Conservation (phyloP, 2,329 filamentous ascomycete genomes). For the Parastagonospora nodorum region DNA sequence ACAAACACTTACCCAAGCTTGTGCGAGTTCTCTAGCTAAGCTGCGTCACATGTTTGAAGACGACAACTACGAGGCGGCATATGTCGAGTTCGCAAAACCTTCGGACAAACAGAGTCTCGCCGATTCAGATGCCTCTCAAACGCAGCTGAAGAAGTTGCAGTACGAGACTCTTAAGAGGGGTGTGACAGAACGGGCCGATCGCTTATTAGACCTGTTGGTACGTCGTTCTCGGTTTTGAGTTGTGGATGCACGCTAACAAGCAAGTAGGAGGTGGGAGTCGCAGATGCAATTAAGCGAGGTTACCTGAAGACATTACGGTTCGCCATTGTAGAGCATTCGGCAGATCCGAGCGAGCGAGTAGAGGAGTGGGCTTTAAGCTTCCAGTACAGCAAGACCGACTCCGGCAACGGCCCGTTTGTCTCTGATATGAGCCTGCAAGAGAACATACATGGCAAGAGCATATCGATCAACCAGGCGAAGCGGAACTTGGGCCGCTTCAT, state of each 20-base stretch:
- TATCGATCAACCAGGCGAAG: not conserved
- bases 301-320: constrained; percentile 54
- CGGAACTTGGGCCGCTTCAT: not conserved
- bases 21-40: not conserved
- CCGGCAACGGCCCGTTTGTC: not conserved
- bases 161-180: constrained; percentile 4
- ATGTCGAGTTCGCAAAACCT: not conserved
- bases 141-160: not conserved
- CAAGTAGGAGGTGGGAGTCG: constrained; percentile 54
- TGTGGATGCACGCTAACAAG: not conserved
- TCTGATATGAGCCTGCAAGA: not conserved
- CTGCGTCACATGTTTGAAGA: not conserved
- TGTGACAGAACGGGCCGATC: constrained; percentile 2
- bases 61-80: not conserved
- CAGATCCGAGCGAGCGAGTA: constrained; percentile 47
- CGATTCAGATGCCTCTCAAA: no score
- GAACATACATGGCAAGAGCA: not conserved
- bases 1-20: not conserved
- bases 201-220: constrained; percentile 4
- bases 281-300: constrained; percentile 50
- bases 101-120: no score
- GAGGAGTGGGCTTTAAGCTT: constrained; percentile 59
- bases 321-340: constrained; percentile 50
- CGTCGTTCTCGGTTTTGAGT: not conserved
- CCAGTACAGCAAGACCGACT: constrained; percentile 41